These are phyloP conservation scores for Botrytis tulipae DNA, from an alignment of 2,329 filamentous ascomycete genomes.

Conservation along the genomic window DNA sequence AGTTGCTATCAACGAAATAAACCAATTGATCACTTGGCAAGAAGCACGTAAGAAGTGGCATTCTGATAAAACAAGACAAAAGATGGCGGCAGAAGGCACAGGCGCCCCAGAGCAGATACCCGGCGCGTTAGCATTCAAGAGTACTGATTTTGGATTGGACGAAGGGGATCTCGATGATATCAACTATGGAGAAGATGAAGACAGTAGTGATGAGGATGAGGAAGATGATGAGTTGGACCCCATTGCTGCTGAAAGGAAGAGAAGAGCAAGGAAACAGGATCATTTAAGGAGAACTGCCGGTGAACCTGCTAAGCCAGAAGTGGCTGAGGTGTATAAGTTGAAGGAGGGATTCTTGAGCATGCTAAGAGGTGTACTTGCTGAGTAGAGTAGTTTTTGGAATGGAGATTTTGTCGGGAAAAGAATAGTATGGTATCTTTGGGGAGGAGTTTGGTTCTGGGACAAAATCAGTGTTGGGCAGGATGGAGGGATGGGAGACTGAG, in stretches of 20 bases:
- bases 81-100: conserved; percentile 87
- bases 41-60: conserved; percentile 97
- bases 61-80: conserved; percentile 93
- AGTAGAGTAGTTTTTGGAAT: conserved; percentile 46
- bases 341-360: conserved; percentile 77
- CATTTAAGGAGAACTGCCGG: conserved; percentile 76
- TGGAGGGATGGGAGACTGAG: background rate
- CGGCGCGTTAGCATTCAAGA: conserved; percentile 63
- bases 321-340: conserved; percentile 78
- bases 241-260: conserved; percentile 79
- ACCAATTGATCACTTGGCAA: conserved; percentile 88
- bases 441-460: background rate
- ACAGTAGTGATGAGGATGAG: conserved; percentile 61
- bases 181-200: conserved; percentile 70
- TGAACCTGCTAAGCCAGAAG: conserved; percentile 76
- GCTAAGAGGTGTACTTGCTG: conserved; percentile 76
- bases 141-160: conserved; percentile 86
- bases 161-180: conserved; percentile 84
- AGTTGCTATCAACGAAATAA: conserved; percentile 75
- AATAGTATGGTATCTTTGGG: background rate
- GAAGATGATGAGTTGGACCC: conserved; percentile 79
- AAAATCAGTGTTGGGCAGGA: background rate
- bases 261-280: conserved; percentile 75
- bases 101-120: conserved; percentile 48
- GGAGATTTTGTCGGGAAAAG: background rate